Evolutionary conservation across 352 stramenopile species (phyloP), one percentile per base, ranked within the genome.

Genomic region (Phytophthora pseudosyringae): DNA sequence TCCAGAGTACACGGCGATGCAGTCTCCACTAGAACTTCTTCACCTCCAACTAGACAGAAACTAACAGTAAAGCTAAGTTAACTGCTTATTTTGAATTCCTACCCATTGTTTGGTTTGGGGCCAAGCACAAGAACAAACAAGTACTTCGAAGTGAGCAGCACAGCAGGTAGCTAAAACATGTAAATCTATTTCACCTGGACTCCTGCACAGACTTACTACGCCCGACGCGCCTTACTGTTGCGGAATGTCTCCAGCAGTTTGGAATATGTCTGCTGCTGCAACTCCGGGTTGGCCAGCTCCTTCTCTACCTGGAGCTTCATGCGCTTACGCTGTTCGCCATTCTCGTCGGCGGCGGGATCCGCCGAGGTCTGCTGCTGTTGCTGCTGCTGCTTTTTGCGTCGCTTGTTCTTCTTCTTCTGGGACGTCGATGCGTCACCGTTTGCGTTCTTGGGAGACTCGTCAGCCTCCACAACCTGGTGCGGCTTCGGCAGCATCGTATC

Each of bases 401-500:
- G 83, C 69, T 92, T 90, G 60, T 69, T 78, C 55, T 80, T 73
- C 60, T 78, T 86, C 71, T 86, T 83, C 59, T 75, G 75, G 9
- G 54, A 38, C 26, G n/a, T 43, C 16, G 53, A 36, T 9, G 33
- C 10, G 12, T 64, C 59, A 15, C 40, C 43, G 10, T 49, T 46
- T 44, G 38, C 46, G 13, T 59, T 54, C 38, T 52, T 66, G 10
- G 39, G 41, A 21, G 65, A 32, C 50, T 75, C 54, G 18, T 75
- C 54, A 12, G 45, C 45, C 4, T 70, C 31, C 1, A 40, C 49
- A 18, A 44, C 53, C 26, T 74, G 67, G 36, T 82, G 73, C 4
- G 83, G 69, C 59, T 94, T 93, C 6, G 79, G 71, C 47, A 96
- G 72, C 81, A 96, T 93, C 64, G 84, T 89, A 62, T 96, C 88